Evolutionary conservation across 371 early-diverging fungal genomes (phyloP).

Genomic region (Rhizopus arrhizus): DNA sequence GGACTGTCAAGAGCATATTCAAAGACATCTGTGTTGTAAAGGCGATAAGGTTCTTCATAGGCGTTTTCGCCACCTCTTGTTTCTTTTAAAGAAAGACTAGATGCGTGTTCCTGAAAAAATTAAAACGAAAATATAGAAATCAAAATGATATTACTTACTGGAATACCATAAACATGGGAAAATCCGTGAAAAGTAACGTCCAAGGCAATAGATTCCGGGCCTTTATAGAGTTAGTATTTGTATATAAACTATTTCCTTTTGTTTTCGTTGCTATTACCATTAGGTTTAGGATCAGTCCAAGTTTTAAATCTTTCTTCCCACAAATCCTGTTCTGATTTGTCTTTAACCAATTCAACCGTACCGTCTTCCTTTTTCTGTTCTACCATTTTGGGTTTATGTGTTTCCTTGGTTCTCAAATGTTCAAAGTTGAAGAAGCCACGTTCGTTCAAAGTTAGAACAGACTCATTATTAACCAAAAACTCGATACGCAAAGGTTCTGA

Average conservation of each 20-base stretch:
- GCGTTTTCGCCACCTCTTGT: conserved; percentile 78
- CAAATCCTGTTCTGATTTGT: conserved; percentile 60
- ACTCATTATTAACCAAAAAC: conserved; percentile 60
- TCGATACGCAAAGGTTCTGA: conserved; percentile 70
- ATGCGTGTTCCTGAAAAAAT: conserved; percentile 75
- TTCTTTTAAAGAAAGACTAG: conserved; percentile 79
- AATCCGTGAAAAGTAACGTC: conserved; percentile 91
- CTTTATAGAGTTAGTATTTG: background rate
- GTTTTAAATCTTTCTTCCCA: conserved; percentile 91
- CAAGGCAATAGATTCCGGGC: conserved; percentile 86
- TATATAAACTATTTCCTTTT: background rate
- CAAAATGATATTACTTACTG: conserved; percentile 35
- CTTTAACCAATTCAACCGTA: conserved; percentile 45
- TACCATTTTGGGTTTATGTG: conserved; percentile 48
- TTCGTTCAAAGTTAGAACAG: conserved; percentile 78
- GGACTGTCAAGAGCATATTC: conserved; percentile 93
- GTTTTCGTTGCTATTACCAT: conserved; percentile 41
- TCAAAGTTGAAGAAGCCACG: conserved; percentile 86
- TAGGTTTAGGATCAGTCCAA: conserved; percentile 88
- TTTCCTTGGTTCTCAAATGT: conserved; percentile 70
- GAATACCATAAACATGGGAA: conserved; percentile 92
- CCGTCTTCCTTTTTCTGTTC: conserved; percentile 45
- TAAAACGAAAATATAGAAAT: background rate
- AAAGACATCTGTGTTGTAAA: conserved; percentile 98
- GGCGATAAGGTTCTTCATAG: conserved; percentile 92